A percentile compares a stretch with the other conserved stretches of the same genome.
Conservation (phyloP, 371 early-diverging fungal species). For the Fennellomyces sp. region DNA sequence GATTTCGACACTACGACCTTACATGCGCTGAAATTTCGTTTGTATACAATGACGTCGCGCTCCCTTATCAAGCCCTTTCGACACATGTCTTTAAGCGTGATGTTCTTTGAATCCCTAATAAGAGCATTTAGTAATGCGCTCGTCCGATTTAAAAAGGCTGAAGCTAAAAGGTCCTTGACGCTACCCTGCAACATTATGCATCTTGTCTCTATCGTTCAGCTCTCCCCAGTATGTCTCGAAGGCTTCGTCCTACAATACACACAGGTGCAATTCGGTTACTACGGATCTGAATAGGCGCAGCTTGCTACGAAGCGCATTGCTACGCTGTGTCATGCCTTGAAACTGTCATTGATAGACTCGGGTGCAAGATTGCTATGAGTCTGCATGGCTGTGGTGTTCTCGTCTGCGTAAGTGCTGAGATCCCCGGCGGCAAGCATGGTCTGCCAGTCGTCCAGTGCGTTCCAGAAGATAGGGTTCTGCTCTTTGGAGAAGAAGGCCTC, state of each 20-base stretch:
- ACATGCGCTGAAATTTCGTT: constrained; percentile 55
- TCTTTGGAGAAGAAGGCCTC: constrained; percentile 34
- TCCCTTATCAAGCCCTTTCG: constrained; percentile 51
- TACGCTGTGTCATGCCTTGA: not conserved
- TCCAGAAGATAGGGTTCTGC: constrained; percentile 41
- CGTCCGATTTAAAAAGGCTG: not conserved
- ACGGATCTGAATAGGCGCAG: not conserved
- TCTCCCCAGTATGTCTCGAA: constrained; percentile 49
- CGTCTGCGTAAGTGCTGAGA: constrained; percentile 11
- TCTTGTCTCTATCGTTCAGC: constrained; percentile 42
- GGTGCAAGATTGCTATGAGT: not conserved
- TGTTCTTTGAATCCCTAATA: constrained; percentile 48
- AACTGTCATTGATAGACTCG: not conserved
- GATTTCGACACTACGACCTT: constrained; percentile 51
- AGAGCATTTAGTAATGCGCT: not conserved
- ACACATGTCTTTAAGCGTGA: constrained; percentile 57
- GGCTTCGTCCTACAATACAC: constrained; percentile 28
- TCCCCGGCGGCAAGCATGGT: constrained; percentile 28
- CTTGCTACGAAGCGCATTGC: too few relatives aligned
- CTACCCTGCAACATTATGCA: constrained; percentile 55
- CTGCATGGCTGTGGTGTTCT: not conserved
- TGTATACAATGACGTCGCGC: constrained; percentile 50
- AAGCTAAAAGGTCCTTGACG: too few relatives aligned
- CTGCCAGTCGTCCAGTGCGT: constrained; percentile 44
- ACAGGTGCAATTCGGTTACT: not conserved